phyloP scores from a whole-genome alignment of 2,329 filamentous ascomycete genomes.

The Botrytis deweyae region DNA sequence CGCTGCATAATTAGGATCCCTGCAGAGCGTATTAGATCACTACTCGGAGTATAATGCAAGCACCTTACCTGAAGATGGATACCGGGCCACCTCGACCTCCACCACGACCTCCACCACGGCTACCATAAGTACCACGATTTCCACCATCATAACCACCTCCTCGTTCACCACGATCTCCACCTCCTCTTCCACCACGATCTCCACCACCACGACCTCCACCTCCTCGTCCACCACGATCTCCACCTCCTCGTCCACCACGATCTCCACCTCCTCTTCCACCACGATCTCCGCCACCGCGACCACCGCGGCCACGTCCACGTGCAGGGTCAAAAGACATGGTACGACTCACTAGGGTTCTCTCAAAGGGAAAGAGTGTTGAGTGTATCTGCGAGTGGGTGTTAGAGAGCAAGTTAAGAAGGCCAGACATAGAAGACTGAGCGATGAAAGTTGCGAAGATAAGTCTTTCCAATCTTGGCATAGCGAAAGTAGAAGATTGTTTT shows the following conservation, averaged over 20 bases:
- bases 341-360: not conserved
- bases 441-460: not conserved
- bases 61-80: constrained; percentile 33
- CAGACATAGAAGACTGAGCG: not conserved
- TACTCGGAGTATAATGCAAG: constrained; percentile 5
- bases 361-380: not conserved
- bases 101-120: constrained; percentile 32
- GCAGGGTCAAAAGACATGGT: constrained; percentile 15
- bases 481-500: not conserved
- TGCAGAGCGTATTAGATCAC: constrained; percentile 18
- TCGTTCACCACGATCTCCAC: not conserved
- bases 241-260: constrained; percentile 1
- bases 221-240: constrained; percentile 26
- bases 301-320: constrained; percentile 17
- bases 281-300: constrained; percentile 13
- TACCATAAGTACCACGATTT: constrained; percentile 10
- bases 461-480: not conserved
- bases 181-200: constrained; percentile 28
- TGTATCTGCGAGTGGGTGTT: not conserved
- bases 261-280: not conserved
- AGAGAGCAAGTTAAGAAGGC: not conserved
- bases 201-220: constrained; percentile 25
- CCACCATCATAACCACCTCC: constrained; percentile 29
- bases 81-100: constrained; percentile 33
- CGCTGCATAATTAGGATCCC: constrained; percentile 31